Evolutionary conservation across 78 protist genomes (phyloP).

Genomic region (Dictyostelium brefeldianum): DNA sequence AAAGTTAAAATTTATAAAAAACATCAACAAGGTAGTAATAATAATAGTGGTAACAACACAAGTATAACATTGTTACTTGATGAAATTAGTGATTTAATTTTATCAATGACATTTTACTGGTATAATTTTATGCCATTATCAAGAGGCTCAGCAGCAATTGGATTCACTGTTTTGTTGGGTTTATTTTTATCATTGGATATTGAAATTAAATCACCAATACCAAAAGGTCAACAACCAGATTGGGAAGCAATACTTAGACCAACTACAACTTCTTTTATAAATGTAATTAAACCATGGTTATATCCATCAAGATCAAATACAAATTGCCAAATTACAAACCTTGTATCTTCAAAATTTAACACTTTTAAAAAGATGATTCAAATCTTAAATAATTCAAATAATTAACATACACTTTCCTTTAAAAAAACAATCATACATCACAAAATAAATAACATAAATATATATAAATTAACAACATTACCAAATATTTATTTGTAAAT

Average conservation of each 20-base stretch:
- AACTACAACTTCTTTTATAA: constrained; percentile 29
- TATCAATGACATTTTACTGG: constrained; percentile 85
- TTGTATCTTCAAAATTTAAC: not conserved
- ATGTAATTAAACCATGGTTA: constrained; percentile 46
- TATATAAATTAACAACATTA: too few species aligned
- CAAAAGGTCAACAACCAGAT: constrained; percentile 70
- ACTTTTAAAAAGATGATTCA: constrained; percentile 52
- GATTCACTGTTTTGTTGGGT: constrained; percentile 64
- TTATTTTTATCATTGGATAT: constrained; percentile 79
- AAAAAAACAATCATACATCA: too few species aligned
- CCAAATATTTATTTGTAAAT: too few species aligned
- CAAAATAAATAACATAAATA: too few species aligned
- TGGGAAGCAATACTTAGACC: constrained; percentile 87
- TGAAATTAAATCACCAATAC: constrained; percentile 15
- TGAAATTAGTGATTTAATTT: constrained; percentile 50
- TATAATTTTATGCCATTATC: constrained; percentile 91
- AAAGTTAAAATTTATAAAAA: not conserved
- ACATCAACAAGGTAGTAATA: not conserved
- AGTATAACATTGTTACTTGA: not conserved
- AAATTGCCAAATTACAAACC: not conserved
- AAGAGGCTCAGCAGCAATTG: constrained; percentile 88
- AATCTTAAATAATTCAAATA: constrained; percentile 28
- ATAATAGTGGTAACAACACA: too few species aligned
- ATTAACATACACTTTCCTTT: not conserved
- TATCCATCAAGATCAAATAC: constrained; percentile 23